Evolutionary conservation across 805 yeast genomes (phyloP).

Genomic region (Teunomyces barrocoloradensis): DNA sequence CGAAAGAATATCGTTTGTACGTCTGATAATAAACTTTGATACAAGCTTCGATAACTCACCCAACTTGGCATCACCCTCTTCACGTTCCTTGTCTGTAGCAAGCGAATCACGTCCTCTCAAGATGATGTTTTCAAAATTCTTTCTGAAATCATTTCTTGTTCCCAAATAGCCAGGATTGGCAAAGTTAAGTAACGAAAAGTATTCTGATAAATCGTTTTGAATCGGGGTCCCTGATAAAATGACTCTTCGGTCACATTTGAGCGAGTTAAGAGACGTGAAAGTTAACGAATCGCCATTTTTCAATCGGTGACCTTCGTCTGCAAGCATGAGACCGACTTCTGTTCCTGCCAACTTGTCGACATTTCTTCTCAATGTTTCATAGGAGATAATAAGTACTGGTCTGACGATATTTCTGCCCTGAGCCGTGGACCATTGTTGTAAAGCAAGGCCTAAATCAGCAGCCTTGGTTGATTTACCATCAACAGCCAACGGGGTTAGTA

Average conservation of each 20-base stretch:
- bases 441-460: constrained; percentile 62
- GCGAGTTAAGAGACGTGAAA: constrained; percentile 78
- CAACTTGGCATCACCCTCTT: constrained; percentile 65
- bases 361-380: constrained; percentile 88
- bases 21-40: constrained; percentile 84
- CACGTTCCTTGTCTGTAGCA: constrained; percentile 77
- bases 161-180: constrained; percentile 95
- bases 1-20: constrained; percentile 92
- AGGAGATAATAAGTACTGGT: constrained; percentile 90
- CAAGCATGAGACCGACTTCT: constrained; percentile 82
- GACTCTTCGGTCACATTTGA: constrained; percentile 83
- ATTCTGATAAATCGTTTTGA: constrained; percentile 92
- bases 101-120: constrained; percentile 85
- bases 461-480: constrained; percentile 86
- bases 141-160: constrained; percentile 76
- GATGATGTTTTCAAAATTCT: constrained; percentile 78
- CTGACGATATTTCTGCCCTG: constrained; percentile 84
- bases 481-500: constrained; percentile 80
- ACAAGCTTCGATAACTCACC: constrained; percentile 72
- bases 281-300: constrained; percentile 86
- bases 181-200: constrained; percentile 83
- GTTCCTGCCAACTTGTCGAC: constrained; percentile 70
- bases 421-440: constrained; percentile 84
- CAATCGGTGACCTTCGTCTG: constrained; percentile 45
- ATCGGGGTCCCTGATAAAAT: constrained; percentile 96